Evolutionary conservation across 2,329 filamentous ascomycete species (phyloP).

Genomic region (Monilinia fructigena): DNA sequence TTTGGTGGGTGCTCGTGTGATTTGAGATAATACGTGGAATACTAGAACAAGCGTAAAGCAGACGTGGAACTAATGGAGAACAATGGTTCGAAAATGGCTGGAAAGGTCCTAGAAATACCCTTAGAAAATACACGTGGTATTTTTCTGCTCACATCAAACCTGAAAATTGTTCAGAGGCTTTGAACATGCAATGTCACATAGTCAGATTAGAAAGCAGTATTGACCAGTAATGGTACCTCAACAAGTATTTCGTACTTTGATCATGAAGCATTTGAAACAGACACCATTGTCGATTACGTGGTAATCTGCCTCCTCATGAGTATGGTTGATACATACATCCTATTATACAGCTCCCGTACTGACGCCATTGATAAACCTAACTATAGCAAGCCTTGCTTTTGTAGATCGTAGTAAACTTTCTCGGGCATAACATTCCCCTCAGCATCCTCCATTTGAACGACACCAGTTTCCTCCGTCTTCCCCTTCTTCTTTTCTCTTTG

Average conservation of each 20-base stretch:
- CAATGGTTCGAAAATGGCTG: neutral
- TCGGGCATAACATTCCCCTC: constrained; percentile 99
- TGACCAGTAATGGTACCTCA: neutral
- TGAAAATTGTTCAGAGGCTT: neutral
- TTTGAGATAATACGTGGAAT: neutral
- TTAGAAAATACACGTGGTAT: neutral
- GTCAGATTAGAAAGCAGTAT: neutral
- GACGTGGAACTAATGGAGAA: neutral
- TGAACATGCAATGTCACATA: neutral
- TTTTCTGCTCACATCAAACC: neutral
- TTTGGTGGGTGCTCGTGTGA: neutral
- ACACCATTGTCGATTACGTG: neutral
- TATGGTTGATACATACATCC: constrained; percentile 13
- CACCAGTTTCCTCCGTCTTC: constrained; percentile 72
- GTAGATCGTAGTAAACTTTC: constrained; percentile 94
- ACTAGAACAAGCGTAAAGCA: neutral
- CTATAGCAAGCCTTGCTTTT: constrained; percentile 82
- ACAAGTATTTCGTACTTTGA: neutral
- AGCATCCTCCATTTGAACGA: constrained; percentile 98
- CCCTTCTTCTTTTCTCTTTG: constrained; percentile 79
- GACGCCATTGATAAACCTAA: constrained; percentile 8
- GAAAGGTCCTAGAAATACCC: neutral
- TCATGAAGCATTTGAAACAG: neutral
- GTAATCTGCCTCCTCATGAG: neutral
- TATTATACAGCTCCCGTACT: constrained; percentile 7